These are phyloP conservation scores for Hansfordia pulvinata DNA, from an alignment of 2,329 filamentous ascomycete genomes.

Conservation along the genomic window DNA sequence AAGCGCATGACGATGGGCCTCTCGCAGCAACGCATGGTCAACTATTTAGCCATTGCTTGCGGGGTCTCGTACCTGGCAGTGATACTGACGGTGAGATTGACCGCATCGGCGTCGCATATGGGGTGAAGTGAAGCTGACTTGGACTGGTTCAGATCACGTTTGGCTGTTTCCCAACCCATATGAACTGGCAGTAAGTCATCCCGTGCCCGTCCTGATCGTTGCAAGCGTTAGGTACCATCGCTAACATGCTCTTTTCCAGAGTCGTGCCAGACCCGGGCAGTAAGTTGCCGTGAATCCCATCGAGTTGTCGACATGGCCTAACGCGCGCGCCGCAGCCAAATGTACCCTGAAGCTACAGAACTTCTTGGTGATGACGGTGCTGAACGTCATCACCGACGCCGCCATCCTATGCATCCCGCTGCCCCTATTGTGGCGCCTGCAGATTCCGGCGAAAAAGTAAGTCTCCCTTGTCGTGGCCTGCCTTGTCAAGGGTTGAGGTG, in stretches of 20 bases:
- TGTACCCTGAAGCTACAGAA: slow-evolving; percentile 17
- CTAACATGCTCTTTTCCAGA: too few species aligned
- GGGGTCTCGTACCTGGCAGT: slow-evolving; percentile 16
- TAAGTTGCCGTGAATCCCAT: not conserved
- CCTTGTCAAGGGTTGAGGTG: too few species aligned
- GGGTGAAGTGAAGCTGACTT: too few species aligned
- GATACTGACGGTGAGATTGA: slow-evolving; percentile 11
- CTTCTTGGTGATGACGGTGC: slow-evolving; percentile 13
- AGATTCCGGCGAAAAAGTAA: slow-evolving; percentile 11
- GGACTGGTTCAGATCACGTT: slow-evolving; percentile 8
- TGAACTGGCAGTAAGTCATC: slow-evolving; percentile 3
- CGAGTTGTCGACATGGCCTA: too few species aligned
- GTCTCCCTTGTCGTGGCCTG: too few species aligned
- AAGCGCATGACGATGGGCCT: slow-evolving; percentile 18
- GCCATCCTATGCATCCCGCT: slow-evolving; percentile 18
- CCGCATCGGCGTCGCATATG: not conserved
- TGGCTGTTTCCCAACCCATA: slow-evolving; percentile 14
- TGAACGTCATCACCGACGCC: slow-evolving; percentile 19
- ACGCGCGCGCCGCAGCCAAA: slow-evolving; percentile 4
- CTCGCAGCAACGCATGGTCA: slow-evolving; percentile 15
- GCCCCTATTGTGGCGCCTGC: slow-evolving; percentile 18
- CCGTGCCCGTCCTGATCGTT: too few species aligned
- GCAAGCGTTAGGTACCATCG: too few species aligned
- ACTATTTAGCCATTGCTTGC: slow-evolving; percentile 12
- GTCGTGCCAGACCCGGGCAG: slow-evolving; percentile 11